Conservation (phyloP, 352 stramenopile species). For the Pythium folliculosum region DNA sequence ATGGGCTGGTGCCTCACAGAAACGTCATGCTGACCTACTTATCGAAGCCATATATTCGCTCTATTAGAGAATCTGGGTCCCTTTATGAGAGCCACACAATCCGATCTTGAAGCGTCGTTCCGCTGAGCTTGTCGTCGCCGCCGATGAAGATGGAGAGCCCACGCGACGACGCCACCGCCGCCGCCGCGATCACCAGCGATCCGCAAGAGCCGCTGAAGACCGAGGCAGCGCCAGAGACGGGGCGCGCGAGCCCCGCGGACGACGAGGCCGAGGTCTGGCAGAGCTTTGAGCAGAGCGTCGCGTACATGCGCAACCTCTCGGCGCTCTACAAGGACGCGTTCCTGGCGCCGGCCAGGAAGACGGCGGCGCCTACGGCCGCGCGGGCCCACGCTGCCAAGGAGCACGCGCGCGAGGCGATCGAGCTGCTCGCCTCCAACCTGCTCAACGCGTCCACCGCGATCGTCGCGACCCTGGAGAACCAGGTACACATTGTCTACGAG, state of each 20-base stretch:
- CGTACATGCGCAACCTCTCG: slow-evolving; percentile 52
- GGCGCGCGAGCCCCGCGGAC: neutral
- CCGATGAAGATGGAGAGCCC: neutral
- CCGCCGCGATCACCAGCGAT: neutral
- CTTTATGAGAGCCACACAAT: neutral
- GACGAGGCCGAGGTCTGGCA: slow-evolving; percentile 39
- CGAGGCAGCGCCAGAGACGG: neutral
- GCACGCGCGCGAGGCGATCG: slow-evolving; percentile 52
- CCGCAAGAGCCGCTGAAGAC: neutral
- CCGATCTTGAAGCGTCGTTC: neutral
- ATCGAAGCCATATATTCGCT: neutral
- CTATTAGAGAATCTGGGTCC: neutral
- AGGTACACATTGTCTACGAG: slow-evolving; percentile 27
- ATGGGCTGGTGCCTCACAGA: too few relatives aligned
- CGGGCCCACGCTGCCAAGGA: slow-evolving; percentile 47
- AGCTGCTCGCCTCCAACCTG: slow-evolving; percentile 62
- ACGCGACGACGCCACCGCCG: neutral
- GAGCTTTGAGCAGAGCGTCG: slow-evolving; percentile 55
- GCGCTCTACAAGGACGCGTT: slow-evolving; percentile 58
- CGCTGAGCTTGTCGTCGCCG: too few relatives aligned
- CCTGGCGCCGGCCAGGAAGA: neutral
- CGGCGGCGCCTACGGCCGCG: slow-evolving; percentile 28
- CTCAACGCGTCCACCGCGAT: slow-evolving; percentile 48
- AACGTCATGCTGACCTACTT: too few relatives aligned
- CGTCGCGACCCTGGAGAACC: slow-evolving; percentile 39